Conservation (phyloP, 352 stramenopile genomes). For the Globisporangium abappressorium region DNA sequence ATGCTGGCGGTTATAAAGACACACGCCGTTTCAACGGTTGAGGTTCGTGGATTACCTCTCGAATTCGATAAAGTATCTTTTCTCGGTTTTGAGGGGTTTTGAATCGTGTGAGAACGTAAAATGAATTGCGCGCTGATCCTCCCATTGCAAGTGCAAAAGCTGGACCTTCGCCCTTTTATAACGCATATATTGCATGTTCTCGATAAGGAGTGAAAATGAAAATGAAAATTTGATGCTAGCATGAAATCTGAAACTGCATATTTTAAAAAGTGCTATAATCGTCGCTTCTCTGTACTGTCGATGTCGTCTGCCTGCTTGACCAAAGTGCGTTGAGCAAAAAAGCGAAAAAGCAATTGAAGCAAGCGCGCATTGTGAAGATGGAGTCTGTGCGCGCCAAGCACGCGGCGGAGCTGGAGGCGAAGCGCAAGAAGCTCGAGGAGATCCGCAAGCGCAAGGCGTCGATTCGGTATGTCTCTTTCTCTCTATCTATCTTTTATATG, state of each 20-base stretch:
- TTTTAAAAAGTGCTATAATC: background rate
- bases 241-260: background rate
- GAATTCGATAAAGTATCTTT: conserved; percentile 16
- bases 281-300: background rate
- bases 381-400: conserved; percentile 80
- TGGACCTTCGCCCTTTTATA: background rate
- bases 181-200: background rate
- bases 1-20: background rate
- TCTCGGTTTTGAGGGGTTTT: background rate
- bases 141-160: background rate
- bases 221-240: no score
- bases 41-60: background rate
- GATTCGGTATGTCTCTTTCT: conserved; percentile 36
- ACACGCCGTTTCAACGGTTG: background rate
- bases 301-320: no score
- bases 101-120: background rate
- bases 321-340: conserved; percentile 8
- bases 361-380: conserved; percentile 25
- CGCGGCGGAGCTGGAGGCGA: conserved; percentile 82
- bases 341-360: conserved; percentile 2
- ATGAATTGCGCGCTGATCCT: conserved; percentile 9
- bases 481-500: background rate
- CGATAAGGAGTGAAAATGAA: background rate
- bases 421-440: conserved; percentile 89
- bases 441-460: conserved; percentile 83